Evolutionary conservation across 352 stramenopile species (phyloP), one percentile per base, ranked within the genome.

Genomic region (Aphanomyces stellatus): DNA sequence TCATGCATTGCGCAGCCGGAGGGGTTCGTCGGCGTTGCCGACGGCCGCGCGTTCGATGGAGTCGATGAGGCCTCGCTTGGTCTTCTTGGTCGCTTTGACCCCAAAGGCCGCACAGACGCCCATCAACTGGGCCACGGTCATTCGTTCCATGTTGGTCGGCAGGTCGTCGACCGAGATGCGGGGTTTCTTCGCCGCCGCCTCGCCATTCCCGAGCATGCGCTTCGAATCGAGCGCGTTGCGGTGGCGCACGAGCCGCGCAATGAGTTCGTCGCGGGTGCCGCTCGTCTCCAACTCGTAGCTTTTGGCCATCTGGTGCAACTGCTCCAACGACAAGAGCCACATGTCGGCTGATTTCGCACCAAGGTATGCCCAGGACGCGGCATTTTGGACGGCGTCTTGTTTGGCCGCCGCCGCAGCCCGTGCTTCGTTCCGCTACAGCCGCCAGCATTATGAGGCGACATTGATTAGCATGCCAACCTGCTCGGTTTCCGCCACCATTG

Each of bases 91-190:
- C 34, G 37, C 40, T 17, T 34, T 40, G 51, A 59, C 46, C 28
- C 51, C 64, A 15, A 65, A 53, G 31, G 64, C 64, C 19, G 64
- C 64, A 28, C 64, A 70, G 35, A 70, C 35, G 8, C 27, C 30
- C 11, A 28, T 33, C 13, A 70, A 51, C 53, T 53, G 28, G 25
- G 22, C 40, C 5, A 57, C 17, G 10, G 34, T 17, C 27, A 70
- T 40, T 17, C 3, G 11, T 27, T 57, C 31, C 31, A 63, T 53
- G 48, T 70, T 57, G 11, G 42, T 10, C 3, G 64, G 64, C 53
- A 70, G 30, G 35, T 28, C 48, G 4, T 53, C 64, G n/a, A 42
- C 51, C 7, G 33, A 46, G 48, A 65, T 41, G 1, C 64, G 19
- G 11, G 24, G 8, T 3, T 34, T 10, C 64, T 53, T 57, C 4